A percentile compares a stretch with the other conserved stretches of the same genome.
Conservation (phyloP, 768 basidiomycete species). For the Suillus tomentosus region DNA sequence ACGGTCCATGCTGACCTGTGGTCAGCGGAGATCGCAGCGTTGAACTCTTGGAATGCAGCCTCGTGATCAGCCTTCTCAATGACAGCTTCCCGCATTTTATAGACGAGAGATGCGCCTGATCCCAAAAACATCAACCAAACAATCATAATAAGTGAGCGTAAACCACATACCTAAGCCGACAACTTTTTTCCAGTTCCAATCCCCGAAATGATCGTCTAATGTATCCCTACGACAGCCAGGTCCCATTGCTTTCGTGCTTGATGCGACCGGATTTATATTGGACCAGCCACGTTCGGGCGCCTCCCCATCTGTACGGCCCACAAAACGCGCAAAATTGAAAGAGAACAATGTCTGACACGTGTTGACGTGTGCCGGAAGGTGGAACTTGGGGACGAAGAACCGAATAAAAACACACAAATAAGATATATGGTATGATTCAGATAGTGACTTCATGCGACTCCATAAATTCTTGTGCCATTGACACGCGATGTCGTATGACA, state of each 20-base stretch:
- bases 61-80: slow-evolving; percentile 7
- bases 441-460: neutral
- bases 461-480: slow-evolving; percentile 20
- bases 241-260: slow-evolving; percentile 39
- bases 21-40: neutral
- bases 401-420: neutral
- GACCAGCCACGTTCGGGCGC: slow-evolving; percentile 40
- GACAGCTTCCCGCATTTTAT: slow-evolving; percentile 8
- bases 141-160: neutral
- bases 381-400: slow-evolving; percentile 37
- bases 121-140: neutral
- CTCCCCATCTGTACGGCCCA: slow-evolving; percentile 38
- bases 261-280: slow-evolving; percentile 28
- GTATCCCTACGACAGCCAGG: slow-evolving; percentile 33
- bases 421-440: neutral
- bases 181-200: slow-evolving; percentile 37
- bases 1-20: neutral
- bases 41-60: slow-evolving; percentile 7
- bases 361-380: slow-evolving; percentile 34
- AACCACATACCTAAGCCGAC: slow-evolving; percentile 24
- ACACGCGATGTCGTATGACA: slow-evolving; percentile 27
- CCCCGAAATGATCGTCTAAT: slow-evolving; percentile 38
- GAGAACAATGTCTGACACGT: slow-evolving; percentile 27
- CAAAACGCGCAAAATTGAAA: slow-evolving; percentile 17
- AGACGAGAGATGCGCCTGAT: neutral